phyloP scores from a whole-genome alignment of 352 stramenopile genomes.

The Blastocystis sp. region DNA sequence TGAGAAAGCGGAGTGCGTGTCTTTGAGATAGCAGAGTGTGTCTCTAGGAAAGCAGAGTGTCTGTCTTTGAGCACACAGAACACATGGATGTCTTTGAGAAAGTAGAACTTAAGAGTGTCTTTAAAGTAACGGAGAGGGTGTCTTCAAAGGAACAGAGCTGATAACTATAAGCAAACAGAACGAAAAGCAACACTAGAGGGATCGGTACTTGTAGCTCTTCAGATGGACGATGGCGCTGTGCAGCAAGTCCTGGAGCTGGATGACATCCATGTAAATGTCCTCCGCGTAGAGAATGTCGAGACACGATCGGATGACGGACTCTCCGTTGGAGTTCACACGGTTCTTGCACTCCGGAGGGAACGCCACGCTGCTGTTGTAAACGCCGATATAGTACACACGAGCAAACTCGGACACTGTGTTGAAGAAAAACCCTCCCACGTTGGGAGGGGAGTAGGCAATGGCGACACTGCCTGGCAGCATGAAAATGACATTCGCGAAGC shows the following conservation, averaged over 20 bases:
- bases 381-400: conserved; percentile 43
- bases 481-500: conserved; percentile 67
- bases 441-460: conserved; percentile 65
- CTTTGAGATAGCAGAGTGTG: too few species aligned
- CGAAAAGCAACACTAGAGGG: background rate
- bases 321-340: conserved; percentile 42
- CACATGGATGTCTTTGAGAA: too few species aligned
- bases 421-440: conserved; percentile 72
- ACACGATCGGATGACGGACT: conserved; percentile 38
- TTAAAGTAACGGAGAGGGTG: too few species aligned
- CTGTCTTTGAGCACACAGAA: too few species aligned
- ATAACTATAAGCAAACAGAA: too few species aligned
- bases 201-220: conserved; percentile 30
- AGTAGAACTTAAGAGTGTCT: too few species aligned
- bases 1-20: too few species aligned
- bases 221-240: conserved; percentile 12
- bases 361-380: conserved; percentile 62
- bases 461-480: conserved; percentile 63
- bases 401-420: conserved; percentile 60
- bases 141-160: background rate
- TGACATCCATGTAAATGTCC: conserved; percentile 29
- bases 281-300: conserved; percentile 28
- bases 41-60: too few species aligned
- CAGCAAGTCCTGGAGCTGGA: background rate
- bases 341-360: conserved; percentile 69